Evolutionary conservation across 352 stramenopile species (phyloP).

Genomic region (Phytophthora sojae): DNA sequence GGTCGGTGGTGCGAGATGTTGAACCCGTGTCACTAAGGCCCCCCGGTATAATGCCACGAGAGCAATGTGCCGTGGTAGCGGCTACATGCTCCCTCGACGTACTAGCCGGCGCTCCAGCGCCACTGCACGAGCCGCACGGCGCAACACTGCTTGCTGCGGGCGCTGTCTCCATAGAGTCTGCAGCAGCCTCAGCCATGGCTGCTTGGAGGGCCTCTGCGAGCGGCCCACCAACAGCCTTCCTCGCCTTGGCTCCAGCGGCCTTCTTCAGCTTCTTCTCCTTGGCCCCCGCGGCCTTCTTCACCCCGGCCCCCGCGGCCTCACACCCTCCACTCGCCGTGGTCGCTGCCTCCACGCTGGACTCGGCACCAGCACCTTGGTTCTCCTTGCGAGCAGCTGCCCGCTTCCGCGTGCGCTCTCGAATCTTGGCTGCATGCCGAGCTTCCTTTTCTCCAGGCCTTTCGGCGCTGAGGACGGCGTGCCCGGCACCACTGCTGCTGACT

Average conservation of each 20-base stretch:
- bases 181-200: not conserved
- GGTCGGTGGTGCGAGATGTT: too few relatives aligned
- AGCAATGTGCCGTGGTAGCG: not conserved
- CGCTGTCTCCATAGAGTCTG: not conserved
- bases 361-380: not conserved
- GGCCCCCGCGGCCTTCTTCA: not conserved
- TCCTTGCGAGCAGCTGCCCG: not conserved
- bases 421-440: constrained; percentile 2
- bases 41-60: not conserved
- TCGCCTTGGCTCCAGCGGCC: not conserved
- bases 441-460: not conserved
- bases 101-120: not conserved
- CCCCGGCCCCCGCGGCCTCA: not conserved
- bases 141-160: not conserved
- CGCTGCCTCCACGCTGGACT: not conserved
- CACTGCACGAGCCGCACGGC: not conserved
- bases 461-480: not conserved
- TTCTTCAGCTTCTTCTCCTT: not conserved
- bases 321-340: not conserved
- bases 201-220: not conserved
- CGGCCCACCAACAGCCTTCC: not conserved
- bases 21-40: not conserved
- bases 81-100: not conserved
- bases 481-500: not conserved
- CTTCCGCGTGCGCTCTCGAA: not conserved